Percentiles rank a stretch among this genome's conserved stretches.
Conservation (phyloP, 164 flowering plant species). For the Dillenia turbinata region DNA sequence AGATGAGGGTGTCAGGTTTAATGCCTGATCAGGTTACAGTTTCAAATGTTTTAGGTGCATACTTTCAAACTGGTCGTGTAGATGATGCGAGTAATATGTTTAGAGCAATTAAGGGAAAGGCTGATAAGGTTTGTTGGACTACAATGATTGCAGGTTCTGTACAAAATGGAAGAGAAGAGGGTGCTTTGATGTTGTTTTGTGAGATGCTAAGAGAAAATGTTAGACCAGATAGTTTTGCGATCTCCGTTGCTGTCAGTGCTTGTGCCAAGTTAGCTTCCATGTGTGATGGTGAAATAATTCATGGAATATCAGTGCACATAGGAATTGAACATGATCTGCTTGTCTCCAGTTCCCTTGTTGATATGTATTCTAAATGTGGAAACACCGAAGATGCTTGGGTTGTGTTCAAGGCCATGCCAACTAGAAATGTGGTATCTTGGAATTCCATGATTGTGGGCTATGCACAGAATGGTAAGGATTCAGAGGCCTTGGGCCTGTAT, state of each 20-base stretch:
- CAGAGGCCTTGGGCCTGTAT: slow-evolving; percentile 27
- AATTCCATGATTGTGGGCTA: too few relatives aligned
- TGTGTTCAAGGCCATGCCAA: slow-evolving; percentile 21
- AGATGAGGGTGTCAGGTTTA: slow-evolving; percentile 19
- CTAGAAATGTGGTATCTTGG: slow-evolving; percentile 10
- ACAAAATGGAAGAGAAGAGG: slow-evolving; percentile 32
- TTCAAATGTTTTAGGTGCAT: slow-evolving; percentile 26
- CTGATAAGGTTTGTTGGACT: slow-evolving; percentile 35
- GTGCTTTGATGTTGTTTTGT: slow-evolving; percentile 20
- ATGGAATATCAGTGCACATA: slow-evolving; percentile 18
- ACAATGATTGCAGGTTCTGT: slow-evolving; percentile 35
- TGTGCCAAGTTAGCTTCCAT: slow-evolving; percentile 29
- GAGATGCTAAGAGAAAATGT: slow-evolving; percentile 24
- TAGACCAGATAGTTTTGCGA: slow-evolving; percentile 27
- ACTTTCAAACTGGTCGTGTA: slow-evolving; percentile 18
- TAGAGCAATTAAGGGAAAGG: slow-evolving; percentile 16
- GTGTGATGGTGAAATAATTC: slow-evolving; percentile 25
- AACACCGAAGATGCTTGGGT: slow-evolving; percentile 22
- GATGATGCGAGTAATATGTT: slow-evolving; percentile 24
- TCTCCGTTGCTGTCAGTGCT: slow-evolving; percentile 24
- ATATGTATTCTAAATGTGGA: slow-evolving; percentile 41
- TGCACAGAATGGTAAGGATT: slow-evolving; percentile 31
- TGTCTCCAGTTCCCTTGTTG: slow-evolving; percentile 34
- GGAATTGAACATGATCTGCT: slow-evolving; percentile 27
- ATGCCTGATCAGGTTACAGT: slow-evolving; percentile 32